phyloP scores from a whole-genome alignment of 2,329 filamentous ascomycete species.

The Cylindrodendrum hubeiense region DNA sequence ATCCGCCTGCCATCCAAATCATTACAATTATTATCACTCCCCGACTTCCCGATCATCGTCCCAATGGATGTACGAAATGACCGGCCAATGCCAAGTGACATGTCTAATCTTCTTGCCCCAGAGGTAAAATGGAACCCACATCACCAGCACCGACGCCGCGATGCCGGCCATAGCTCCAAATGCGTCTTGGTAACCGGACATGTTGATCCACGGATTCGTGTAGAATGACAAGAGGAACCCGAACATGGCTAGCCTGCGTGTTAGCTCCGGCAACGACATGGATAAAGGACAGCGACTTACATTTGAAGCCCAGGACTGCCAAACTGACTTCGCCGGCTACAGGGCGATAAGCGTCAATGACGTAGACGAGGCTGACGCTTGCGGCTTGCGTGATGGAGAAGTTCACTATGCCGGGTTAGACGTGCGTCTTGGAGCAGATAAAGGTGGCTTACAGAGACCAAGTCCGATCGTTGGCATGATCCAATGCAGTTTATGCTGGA shows the following conservation, averaged over 20 bases:
- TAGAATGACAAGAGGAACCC: slow-evolving; percentile 72
- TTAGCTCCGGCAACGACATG: slow-evolving; percentile 20
- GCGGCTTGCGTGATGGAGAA: slow-evolving; percentile 68
- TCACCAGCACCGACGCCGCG: slow-evolving; percentile 57
- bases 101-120: slow-evolving; percentile 64
- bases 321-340: slow-evolving; percentile 68
- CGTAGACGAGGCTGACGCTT: slow-evolving; percentile 68
- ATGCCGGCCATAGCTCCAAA: slow-evolving; percentile 71
- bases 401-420: slow-evolving; percentile 55
- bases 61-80: slow-evolving; percentile 63
- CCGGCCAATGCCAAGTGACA: slow-evolving; percentile 60
- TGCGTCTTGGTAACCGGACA: slow-evolving; percentile 62
- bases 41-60: slow-evolving; percentile 66
- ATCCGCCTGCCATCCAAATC: background rate
- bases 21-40: slow-evolving; percentile 52
- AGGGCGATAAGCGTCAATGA: slow-evolving; percentile 69
- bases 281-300: slow-evolving; percentile 46
- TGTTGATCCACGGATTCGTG: slow-evolving; percentile 68
- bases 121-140: slow-evolving; percentile 64
- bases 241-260: slow-evolving; percentile 57
- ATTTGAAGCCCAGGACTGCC: slow-evolving; percentile 67
- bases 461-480: slow-evolving; percentile 68
- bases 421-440: background rate
- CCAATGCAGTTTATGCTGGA: slow-evolving; percentile 63
- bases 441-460: slow-evolving; percentile 58